These are phyloP conservation scores for Calonectria pauciramosa DNA, from an alignment of 2,329 filamentous ascomycete species.

Conservation along the genomic window DNA sequence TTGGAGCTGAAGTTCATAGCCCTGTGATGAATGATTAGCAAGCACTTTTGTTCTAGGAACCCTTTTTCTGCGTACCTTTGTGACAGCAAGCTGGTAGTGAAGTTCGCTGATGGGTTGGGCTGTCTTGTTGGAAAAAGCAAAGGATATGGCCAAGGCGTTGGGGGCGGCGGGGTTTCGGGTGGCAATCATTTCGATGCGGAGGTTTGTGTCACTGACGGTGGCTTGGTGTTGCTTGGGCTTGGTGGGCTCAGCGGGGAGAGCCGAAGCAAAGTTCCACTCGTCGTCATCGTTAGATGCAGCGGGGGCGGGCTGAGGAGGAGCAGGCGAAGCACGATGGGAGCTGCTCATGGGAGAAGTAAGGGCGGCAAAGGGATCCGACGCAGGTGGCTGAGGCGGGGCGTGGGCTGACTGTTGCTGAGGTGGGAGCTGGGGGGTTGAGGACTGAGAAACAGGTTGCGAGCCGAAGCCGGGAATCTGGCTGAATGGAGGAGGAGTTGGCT, in stretches of 20 bases:
- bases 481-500: conserved; percentile 59
- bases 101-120: conserved; percentile 80
- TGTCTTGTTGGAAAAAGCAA: conserved; percentile 88
- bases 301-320: conserved; percentile 42
- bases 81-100: conserved; percentile 93
- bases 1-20: conserved; percentile 83
- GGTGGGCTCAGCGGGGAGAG: conserved; percentile 74
- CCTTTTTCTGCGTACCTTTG: conserved; percentile 74
- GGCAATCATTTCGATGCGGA: conserved; percentile 82
- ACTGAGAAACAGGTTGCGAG: conserved; percentile 65
- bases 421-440: conserved; percentile 66
- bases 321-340: conserved; percentile 47
- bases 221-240: conserved; percentile 74
- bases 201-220: conserved; percentile 75
- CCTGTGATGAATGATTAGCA: conserved; percentile 61
- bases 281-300: conserved; percentile 76
- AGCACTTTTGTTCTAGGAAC: no score
- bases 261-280: conserved; percentile 94
- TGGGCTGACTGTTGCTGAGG: conserved; percentile 62
- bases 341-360: conserved; percentile 51
- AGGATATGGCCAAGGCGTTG: conserved; percentile 76
- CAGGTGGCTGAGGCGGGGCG: conserved; percentile 57
- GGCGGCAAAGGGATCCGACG: conserved; percentile 67
- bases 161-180: conserved; percentile 67
- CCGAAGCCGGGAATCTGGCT: conserved; percentile 69